phyloP scores from a whole-genome alignment of 2,329 filamentous ascomycete species.

The Graphilbum ipis-grandicollis region DNA sequence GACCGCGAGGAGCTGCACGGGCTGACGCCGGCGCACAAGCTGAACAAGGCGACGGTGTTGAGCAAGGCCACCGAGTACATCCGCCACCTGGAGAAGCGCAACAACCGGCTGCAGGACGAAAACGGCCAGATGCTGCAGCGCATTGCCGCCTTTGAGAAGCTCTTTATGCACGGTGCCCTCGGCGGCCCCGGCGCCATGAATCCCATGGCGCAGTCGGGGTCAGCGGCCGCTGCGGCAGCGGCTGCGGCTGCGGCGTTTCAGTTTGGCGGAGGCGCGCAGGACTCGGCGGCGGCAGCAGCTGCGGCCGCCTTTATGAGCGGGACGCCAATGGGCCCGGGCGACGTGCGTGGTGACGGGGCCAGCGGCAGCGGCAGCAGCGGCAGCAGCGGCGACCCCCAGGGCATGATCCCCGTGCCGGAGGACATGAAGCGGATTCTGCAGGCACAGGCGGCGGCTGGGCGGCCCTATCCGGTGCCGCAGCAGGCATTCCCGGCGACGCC shows the following conservation, averaged over 20 bases:
- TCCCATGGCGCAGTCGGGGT: conserved; percentile 30
- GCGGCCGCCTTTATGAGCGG: conserved; percentile 8
- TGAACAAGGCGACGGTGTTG: conserved; percentile 94
- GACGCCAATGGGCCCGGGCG: conserved; percentile 1
- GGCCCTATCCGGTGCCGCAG: conserved; percentile 30
- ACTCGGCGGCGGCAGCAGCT: conserved; percentile 21
- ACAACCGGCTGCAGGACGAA: conserved; percentile 66
- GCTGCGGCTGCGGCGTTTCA: conserved; percentile 25
- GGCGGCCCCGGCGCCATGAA: conserved; percentile 31
- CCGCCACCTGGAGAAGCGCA: conserved; percentile 78
- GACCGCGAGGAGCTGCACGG: conserved; percentile 71
- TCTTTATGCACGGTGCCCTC: conserved; percentile 64
- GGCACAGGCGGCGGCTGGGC: conserved; percentile 35
- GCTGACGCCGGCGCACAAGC: conserved; percentile 72
- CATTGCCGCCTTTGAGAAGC: conserved; percentile 58
- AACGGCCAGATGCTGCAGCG: conserved; percentile 63
- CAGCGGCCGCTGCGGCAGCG: background rate
- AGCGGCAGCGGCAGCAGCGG: conserved; percentile 22
- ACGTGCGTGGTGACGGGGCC: conserved; percentile 6
- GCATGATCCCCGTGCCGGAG: conserved; percentile 49
- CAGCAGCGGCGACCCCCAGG: conserved; percentile 24
- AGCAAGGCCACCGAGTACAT: conserved; percentile 97
- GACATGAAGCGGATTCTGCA: conserved; percentile 45
- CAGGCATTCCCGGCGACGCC: conserved; percentile 24
- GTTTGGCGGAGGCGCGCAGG: conserved; percentile 22